phyloP scores from a whole-genome alignment of 495 filamentous ascomycete genomes.

The Bathelium albidoporum region DNA sequence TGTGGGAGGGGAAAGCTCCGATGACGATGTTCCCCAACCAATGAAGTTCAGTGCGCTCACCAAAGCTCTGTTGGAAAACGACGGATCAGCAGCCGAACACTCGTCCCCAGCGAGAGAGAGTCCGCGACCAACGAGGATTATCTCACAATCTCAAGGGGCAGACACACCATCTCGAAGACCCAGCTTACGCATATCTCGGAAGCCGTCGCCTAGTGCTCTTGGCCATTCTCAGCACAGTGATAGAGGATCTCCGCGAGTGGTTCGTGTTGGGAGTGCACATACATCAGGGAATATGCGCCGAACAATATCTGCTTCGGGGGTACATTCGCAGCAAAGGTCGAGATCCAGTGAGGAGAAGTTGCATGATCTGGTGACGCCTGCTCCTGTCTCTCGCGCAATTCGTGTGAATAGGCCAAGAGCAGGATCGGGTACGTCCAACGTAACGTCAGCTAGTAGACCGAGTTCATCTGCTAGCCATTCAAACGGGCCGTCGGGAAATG shows the following conservation, averaged over 20 bases:
- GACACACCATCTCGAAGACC: conserved; percentile 21
- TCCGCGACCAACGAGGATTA: conserved; percentile 8
- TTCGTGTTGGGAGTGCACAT: conserved; percentile 13
- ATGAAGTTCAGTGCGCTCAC: conserved; percentile 34
- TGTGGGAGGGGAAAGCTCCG: conserved; percentile 31
- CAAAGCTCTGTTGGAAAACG: conserved; percentile 30
- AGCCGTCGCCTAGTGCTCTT: conserved; percentile 14
- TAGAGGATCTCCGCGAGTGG: conserved; percentile 17
- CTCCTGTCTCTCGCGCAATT: conserved; percentile 14
- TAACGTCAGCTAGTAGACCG: conserved; percentile 11
- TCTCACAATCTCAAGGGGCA: conserved; percentile 13
- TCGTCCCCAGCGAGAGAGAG: conserved; percentile 24
- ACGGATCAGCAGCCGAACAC: conserved; percentile 12
- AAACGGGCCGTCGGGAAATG: conserved; percentile 9
- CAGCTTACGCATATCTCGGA: conserved; percentile 17
- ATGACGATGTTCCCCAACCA: conserved; percentile 31
- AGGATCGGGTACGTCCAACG: conserved; percentile 16
- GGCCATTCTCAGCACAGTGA: conserved; percentile 8
- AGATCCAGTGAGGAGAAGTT: conserved; percentile 8
- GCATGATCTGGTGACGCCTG: conserved; percentile 19
- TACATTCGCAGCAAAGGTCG: conserved; percentile 13
- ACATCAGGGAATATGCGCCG: conserved; percentile 7
- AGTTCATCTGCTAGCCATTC: conserved; percentile 5
- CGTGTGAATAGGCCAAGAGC: conserved; percentile 14
- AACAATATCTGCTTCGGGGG: conserved; percentile 17